Conservation (phyloP, 176 grass and related monocot genomes). For the Aegilops bicornis region DNA sequence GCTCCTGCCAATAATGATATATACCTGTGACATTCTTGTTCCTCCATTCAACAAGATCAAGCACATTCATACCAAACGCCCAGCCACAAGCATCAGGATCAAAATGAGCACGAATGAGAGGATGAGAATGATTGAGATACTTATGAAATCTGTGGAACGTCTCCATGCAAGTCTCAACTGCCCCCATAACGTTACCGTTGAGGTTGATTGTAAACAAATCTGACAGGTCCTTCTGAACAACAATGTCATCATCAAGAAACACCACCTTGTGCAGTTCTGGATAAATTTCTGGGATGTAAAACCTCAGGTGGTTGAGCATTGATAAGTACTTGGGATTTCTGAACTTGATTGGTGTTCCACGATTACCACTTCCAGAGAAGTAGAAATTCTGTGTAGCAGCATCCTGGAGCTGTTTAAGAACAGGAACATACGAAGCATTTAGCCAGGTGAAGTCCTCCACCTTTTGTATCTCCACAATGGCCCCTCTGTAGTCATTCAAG, state of each 20-base stretch:
- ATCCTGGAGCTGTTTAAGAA: constrained; percentile 96
- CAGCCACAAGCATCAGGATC: constrained; percentile 98
- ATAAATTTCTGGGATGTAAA: constrained; percentile 99
- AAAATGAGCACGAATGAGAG: constrained; percentile 92
- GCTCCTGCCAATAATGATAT: constrained; percentile 99
- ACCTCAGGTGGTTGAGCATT: constrained; percentile 95
- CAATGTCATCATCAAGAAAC: constrained; percentile 94
- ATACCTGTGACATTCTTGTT: constrained; percentile 96
- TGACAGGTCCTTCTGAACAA: constrained; percentile 87
- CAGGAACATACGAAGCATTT: constrained; percentile 90
- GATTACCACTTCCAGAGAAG: constrained; percentile 79
- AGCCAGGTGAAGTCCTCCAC: constrained; percentile 96
- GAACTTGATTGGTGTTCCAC: constrained; percentile 84
- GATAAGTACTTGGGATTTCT: constrained; percentile 98
- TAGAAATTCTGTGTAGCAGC: constrained; percentile 91
- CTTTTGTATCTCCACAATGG: constrained; percentile 83
- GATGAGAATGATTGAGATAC: constrained; percentile 97
- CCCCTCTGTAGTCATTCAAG: constrained; percentile 73
- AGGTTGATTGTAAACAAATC: constrained; percentile 82
- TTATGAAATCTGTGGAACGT: constrained; percentile 99
- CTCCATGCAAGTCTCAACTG: constrained; percentile 99
- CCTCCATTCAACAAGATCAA: constrained; percentile 89
- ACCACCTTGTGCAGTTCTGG: constrained; percentile 83
- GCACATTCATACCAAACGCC: constrained; percentile 99
- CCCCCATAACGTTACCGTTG: constrained; percentile 95